These are phyloP conservation scores for Suillus bovinus DNA, from an alignment of 768 basidiomycete genomes.

Conservation along the genomic window DNA sequence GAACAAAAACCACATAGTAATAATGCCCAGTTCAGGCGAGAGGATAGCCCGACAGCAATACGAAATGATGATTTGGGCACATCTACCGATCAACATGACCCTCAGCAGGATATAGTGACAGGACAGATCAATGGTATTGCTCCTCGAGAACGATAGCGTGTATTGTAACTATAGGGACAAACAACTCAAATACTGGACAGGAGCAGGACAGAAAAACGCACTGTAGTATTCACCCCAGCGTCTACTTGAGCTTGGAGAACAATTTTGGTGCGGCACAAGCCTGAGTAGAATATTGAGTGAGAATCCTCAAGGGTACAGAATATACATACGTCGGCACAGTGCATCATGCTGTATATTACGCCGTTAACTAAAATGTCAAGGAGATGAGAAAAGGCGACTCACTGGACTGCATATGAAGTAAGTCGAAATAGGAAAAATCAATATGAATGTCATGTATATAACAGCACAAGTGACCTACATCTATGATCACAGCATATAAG, in stretches of 20 bases:
- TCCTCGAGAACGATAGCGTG: not conserved
- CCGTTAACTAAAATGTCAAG: conserved; percentile 13
- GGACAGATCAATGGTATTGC: conserved; percentile 1
- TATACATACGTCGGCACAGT: conserved; percentile 80
- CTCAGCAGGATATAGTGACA: not conserved
- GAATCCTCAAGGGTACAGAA: not conserved
- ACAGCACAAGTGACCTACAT: conserved; percentile 21
- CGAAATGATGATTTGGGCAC: not conserved
- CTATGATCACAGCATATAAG: conserved; percentile 13
- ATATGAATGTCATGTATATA: conserved; percentile 7
- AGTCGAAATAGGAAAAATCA: conserved; percentile 25
- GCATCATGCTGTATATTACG: conserved; percentile 69
- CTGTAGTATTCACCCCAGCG: conserved; percentile 1
- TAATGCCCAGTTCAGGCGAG: not conserved
- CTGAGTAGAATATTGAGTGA: conserved; percentile 26
- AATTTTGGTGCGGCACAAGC: conserved; percentile 74
- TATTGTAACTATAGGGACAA: not conserved
- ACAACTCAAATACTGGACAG: not conserved
- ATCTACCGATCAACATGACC: not conserved
- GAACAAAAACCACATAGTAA: not conserved
- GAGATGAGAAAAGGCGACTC: conserved; percentile 31
- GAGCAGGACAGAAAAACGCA: not conserved
- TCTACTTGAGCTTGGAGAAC: conserved; percentile 65
- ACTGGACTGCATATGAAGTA: conserved; percentile 58
- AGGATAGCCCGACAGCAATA: too few species aligned